These are phyloP conservation scores for Termitomyces sp. DNA, from an alignment of 768 basidiomycete species.

Conservation along the genomic window DNA sequence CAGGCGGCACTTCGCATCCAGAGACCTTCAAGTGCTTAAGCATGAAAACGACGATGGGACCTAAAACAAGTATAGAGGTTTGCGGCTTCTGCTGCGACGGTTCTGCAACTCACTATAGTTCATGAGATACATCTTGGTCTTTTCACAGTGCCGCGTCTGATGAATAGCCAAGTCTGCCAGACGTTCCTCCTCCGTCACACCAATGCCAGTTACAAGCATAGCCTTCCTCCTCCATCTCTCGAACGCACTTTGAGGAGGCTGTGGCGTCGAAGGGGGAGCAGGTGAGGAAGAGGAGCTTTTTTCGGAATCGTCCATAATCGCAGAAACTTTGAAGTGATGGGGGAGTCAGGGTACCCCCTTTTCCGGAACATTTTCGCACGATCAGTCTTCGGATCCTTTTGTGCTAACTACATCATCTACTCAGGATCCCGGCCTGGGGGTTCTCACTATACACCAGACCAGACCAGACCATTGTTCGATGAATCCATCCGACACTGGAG, in stretches of 20 bases:
- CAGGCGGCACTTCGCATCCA: conserved; percentile 63
- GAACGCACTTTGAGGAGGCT: conserved; percentile 30
- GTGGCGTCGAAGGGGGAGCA: conserved; percentile 11
- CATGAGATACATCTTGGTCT: conserved; percentile 64
- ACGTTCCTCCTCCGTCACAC: conserved; percentile 42
- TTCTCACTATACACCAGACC: too few species aligned
- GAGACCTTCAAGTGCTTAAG: conserved; percentile 79
- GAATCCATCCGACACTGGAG: too few species aligned
- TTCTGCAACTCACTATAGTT: conserved; percentile 50
- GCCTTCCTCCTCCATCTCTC: conserved; percentile 44
- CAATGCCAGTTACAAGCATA: conserved; percentile 41
- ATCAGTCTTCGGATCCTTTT: neutral
- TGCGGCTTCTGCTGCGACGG: too few species aligned
- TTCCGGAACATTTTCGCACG: conserved; percentile 16
- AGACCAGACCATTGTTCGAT: too few species aligned
- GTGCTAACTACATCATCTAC: too few species aligned
- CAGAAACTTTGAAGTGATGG: conserved; percentile 1
- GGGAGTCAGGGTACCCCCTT: conserved; percentile 2
- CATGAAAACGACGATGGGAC: conserved; percentile 87
- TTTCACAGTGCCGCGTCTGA: conserved; percentile 50
- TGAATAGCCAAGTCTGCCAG: conserved; percentile 29
- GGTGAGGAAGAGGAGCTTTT: conserved; percentile 13
- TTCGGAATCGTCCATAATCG: conserved; percentile 14
- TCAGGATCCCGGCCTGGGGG: too few species aligned
- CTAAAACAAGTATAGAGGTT: conserved; percentile 35